Evolutionary conservation across 352 stramenopile species (phyloP), one percentile per base, ranked within the genome.

Genomic region (Phytophthora citrophthora): DNA sequence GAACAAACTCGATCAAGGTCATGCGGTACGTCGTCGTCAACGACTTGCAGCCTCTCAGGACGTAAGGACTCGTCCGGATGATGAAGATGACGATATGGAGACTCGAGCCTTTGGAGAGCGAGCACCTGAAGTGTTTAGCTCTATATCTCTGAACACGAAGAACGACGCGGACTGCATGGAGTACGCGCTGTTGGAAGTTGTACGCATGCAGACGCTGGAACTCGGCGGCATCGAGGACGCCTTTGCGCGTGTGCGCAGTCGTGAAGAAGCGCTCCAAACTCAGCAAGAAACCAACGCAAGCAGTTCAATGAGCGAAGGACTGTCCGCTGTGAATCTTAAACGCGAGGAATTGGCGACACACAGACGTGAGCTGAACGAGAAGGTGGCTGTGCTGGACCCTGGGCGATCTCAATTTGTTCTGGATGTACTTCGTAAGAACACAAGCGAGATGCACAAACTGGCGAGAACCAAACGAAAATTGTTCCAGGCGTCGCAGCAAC

Each of bases 131-230:
- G 79, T 81, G 7, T 89, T 93, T 57, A 91, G 80, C 43, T 66
- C 84, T 20, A 72, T 93, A n/a, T 91, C 84, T 34, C 51, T 90
- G 2, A 71, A 76, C 39, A 89, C 83, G 1, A 88, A 85, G 51
- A 89, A 89, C 44, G 77, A 91, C 34, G 84, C 84, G 8, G 82
- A 93, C 55, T 90, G 84, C 47, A 91, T 89, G 75, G 86, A 95
- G 60, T 93, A 93, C 47, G 86, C 86, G 12, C 55, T 93, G 32
- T 60, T 92, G 16, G 86, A 95, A 55, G 71, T 90, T 44, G 81
- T 90, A 8, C 83, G 86, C 49, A 95, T 93, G 86, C 84, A 93
- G 65, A 91, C 79, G 44, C 67, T 93, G 18, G 77, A 93, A 24
- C 53, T 95, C 11, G 83, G 81, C 2, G 81, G 79, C 11, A 89